Conservation (phyloP, 257 asterid genomes). For the Penstemon newberryi region DNA sequence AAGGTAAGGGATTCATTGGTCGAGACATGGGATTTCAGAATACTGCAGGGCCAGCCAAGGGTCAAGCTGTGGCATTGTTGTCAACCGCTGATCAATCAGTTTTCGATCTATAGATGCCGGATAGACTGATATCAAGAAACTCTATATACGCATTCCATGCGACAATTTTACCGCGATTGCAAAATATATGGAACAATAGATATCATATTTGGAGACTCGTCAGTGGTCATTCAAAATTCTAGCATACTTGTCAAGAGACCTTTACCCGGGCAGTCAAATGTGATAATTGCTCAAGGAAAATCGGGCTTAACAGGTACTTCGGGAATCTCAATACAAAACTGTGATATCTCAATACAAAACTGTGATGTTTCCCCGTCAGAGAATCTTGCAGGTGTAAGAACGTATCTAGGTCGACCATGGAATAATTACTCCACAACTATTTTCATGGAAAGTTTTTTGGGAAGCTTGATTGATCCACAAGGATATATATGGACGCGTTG, state of each 20-base stretch:
- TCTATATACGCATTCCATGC: background rate
- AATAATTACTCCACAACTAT: slow-evolving; percentile 42
- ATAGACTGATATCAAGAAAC: slow-evolving; percentile 23
- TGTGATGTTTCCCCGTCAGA: slow-evolving; percentile 35
- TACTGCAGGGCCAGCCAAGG: background rate
- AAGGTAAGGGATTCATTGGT: slow-evolving; percentile 11
- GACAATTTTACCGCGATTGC: slow-evolving; percentile 19
- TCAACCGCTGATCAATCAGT: slow-evolving; percentile 8
- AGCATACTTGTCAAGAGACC: slow-evolving; percentile 3
- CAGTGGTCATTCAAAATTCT: slow-evolving; percentile 10
- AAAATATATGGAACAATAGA: slow-evolving; percentile 6
- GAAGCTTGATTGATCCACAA: slow-evolving; percentile 32
- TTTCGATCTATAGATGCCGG: slow-evolving; percentile 12
- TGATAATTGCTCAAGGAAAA: background rate
- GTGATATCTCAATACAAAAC: slow-evolving; percentile 42
- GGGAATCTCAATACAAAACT: slow-evolving; percentile 45
- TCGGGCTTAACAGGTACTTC: background rate
- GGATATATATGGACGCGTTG: slow-evolving; percentile 54
- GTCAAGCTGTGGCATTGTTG: slow-evolving; percentile 12
- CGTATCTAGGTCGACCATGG: slow-evolving; percentile 50
- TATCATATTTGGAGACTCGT: slow-evolving; percentile 1
- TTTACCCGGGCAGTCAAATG: background rate
- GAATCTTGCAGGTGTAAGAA: slow-evolving; percentile 35
- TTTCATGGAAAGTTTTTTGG: slow-evolving; percentile 35
- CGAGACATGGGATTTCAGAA: slow-evolving; percentile 13